Evolutionary conservation across 805 yeast genomes (phyloP), one percentile per base, ranked within the genome.

Genomic region (Wilhelminamyces savonicus): DNA sequence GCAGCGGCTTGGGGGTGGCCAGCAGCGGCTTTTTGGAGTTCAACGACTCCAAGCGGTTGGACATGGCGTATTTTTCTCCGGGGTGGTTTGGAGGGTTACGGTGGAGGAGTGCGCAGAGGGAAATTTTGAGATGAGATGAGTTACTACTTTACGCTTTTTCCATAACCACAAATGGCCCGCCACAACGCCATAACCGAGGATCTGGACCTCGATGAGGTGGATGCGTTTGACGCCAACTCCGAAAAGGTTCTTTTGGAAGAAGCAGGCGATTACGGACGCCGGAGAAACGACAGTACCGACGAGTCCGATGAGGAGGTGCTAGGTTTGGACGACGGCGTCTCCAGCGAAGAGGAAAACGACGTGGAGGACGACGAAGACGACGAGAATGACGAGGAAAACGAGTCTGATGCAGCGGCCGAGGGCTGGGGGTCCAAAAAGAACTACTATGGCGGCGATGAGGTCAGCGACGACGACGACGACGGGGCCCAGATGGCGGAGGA

Each of bases 401-500:
- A 43, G 1, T 54, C 64, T 6, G 73, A 61, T 5, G 53, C 48
- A 13, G 56, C 48, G 16, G 51, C 35, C 7, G 51, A 40, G 16
- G 58, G 60, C 13, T 55, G 70, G 66, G 72, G 76, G 33, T 63
- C 69, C n/a, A 51, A 51, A 38, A 50, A 51, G 36, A 50, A 63
- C 41, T 74, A 73, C 41, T 76, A 76, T 45, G 81, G 80, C 25
- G 56, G 56, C 7, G 79, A 74, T n/a, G 82, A 75, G 37, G 74
- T 69, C 12, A 69, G 59, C 41, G 84, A 69, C 54, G 94, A 83
- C 40, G 90, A 80, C 19, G 94, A 77, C 31, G 78, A 76, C 19
- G 82, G 85, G 4, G 78, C 75, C 38, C 78, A 74, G 38, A 78
- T 87, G 58, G 92, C 90, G 34, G 78, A 76, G 44, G 97, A 92